A percentile compares a stretch with the other conserved stretches of the same genome.
These are phyloP conservation scores for Kalanchoe fedtschenkoi DNA, from an alignment of 164 flowering plant species.

Conservation along the genomic window DNA sequence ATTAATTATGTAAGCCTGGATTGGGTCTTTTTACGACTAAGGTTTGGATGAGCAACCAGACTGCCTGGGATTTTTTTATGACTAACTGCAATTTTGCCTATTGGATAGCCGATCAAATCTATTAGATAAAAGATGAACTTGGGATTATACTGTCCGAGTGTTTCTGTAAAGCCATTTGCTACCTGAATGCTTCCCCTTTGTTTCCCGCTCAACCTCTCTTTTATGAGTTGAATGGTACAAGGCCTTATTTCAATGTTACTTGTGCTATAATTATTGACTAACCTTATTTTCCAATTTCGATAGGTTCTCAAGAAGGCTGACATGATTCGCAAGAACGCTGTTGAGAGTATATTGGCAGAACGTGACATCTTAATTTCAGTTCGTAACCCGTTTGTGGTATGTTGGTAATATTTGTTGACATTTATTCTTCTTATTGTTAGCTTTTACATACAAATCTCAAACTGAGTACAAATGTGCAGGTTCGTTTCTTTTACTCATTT, in stretches of 20 bases:
- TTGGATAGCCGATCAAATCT: too few species aligned
- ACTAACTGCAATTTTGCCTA: too few species aligned
- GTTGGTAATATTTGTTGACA: conserved; percentile 24
- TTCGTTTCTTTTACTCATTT: conserved; percentile 98
- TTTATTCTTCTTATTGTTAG: conserved; percentile 3
- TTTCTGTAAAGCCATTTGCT: neutral
- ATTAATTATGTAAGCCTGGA: too few species aligned
- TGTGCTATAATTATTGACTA: too few species aligned
- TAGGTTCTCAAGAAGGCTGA: conserved; percentile 98
- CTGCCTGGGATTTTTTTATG: too few species aligned
- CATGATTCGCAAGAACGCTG: conserved; percentile 99
- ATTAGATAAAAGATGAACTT: too few species aligned
- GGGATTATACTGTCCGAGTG: neutral
- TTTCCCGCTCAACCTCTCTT: neutral
- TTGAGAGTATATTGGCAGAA: conserved; percentile 97
- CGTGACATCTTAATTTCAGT: conserved; percentile 94
- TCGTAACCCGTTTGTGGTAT: conserved; percentile 99
- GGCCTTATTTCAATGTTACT: neutral
- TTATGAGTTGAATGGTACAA: neutral
- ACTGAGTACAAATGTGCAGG: conserved; percentile 44
- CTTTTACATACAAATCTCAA: conserved; percentile 1
- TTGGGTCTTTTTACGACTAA: too few species aligned
- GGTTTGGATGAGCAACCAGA: too few species aligned
- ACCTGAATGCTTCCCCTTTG: neutral
- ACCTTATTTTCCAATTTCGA: conserved; percentile 5